Conservation (phyloP, 129 eudicot species). For the Ambrosia artemisiifolia region DNA sequence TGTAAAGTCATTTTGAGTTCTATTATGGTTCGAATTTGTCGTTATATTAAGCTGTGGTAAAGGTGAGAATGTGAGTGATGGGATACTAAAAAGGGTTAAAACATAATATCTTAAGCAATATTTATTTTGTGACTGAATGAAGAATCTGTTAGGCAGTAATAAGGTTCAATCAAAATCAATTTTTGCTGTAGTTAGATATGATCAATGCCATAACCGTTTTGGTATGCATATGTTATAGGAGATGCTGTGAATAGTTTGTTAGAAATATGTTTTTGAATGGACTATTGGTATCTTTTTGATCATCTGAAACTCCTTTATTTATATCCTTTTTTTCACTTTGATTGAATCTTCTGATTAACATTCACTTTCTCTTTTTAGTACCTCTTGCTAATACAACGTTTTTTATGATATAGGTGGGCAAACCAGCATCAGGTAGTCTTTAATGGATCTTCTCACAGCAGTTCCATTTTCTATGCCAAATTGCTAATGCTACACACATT, state of each 20-base stretch:
- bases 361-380: constrained; percentile 10
- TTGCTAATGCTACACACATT: not conserved
- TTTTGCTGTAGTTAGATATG: constrained; percentile 1
- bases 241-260: not conserved
- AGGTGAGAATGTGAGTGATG: constrained; percentile 17
- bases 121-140: not conserved
- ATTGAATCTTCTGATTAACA: not conserved
- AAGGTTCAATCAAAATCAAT: not conserved
- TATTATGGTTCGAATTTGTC: not conserved
- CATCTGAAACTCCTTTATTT: not conserved
- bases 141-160: not conserved
- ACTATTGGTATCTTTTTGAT: not conserved
- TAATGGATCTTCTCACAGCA: constrained; percentile 18
- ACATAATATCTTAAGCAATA: not conserved
- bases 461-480: not conserved
- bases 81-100: not conserved
- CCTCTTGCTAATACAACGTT: constrained; percentile 7
- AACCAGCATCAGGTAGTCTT: constrained; percentile 90
- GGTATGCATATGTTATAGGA: not conserved
- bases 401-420: constrained; percentile 79
- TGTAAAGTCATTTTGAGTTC: not conserved
- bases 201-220: not conserved
- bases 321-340: not conserved
- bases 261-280: not conserved
- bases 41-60: constrained; percentile 3